phyloP scores from a whole-genome alignment of 305 asterid species.

The Fraxinus ornus region DNA sequence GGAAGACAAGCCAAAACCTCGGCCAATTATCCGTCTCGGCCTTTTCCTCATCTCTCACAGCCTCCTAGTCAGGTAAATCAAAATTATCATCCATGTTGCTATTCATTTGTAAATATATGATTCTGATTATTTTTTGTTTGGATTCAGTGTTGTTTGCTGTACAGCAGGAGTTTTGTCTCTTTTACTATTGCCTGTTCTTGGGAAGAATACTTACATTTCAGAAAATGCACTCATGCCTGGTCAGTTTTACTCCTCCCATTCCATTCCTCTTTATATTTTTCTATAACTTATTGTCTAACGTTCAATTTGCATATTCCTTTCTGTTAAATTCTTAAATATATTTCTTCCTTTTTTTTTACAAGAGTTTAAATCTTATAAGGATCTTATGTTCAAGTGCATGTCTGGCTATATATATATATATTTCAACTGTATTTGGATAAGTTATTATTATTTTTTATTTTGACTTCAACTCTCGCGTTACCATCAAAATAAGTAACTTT shows the following conservation, averaged over 20 bases:
- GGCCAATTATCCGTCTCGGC: slow-evolving; percentile 84
- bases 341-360: not conserved
- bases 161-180: slow-evolving; percentile 74
- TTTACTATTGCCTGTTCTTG: slow-evolving; percentile 81
- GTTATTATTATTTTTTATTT: not conserved
- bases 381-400: not conserved
- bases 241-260: slow-evolving; percentile 27
- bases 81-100: not conserved
- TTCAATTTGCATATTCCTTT: not conserved
- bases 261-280: not conserved
- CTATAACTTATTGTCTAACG: not conserved
- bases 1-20: slow-evolving; percentile 61
- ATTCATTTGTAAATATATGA: not conserved
- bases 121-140: slow-evolving; percentile 17
- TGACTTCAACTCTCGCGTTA: not conserved
- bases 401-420: not conserved
- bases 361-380: not conserved
- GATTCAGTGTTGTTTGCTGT: slow-evolving; percentile 70
- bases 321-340: not conserved
- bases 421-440: not conserved
- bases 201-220: slow-evolving; percentile 82
- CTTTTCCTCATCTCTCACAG: slow-evolving; percentile 71
- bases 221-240: slow-evolving; percentile 99
- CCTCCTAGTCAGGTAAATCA: slow-evolving; percentile 62
- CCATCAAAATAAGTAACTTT: not conserved